Base-by-base conservation (phyloP, 2,329 filamentous ascomycete species). In the Hypoxylon sp. region DNA sequence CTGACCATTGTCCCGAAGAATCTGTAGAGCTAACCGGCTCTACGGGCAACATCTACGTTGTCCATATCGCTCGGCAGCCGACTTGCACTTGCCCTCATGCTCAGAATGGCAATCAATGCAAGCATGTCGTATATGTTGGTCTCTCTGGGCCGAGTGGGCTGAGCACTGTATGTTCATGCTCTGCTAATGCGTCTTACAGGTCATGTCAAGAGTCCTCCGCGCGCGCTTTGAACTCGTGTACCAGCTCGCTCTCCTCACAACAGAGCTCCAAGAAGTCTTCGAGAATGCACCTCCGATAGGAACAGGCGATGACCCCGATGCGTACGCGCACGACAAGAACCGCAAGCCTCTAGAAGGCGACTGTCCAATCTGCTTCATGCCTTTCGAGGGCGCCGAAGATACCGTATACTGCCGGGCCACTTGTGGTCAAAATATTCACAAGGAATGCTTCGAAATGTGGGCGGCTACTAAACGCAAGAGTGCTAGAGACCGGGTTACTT, bases 41-140 rank as follows among this genome's bases (percentile, higher is more conserved):
- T 8, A 91, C 87, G 1, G 89, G 88, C 14, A 91, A 91, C 67
- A 80, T 91, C 61, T 91, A 91, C 74, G 84, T 77, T 0, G 82
- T 91, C 30, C 77, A 77, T 32, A 83, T 91, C 54, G 78, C 78
- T 2, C 80, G 80, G n/a, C 71, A 80, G 16, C 85, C 87, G 0
- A 77, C 70, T 0, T 90, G 88, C 73, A 79, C 81, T 50, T 90
- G 88, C 64, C 86, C 87, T 0, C 82, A 89, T 60, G 82, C 81
- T 0, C 70, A 63, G 24, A 80, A 80, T 32, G 85, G 85, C 0
- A 82, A 86, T 30, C 86, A 89, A 65, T 90, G 89, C 82, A 91
- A 91, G 72, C 89, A 91, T 69, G 78, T 88, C 24, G 65, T 90
- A 44, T 91, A 88, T 71, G 85, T 85, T 70, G 40, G 78, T 76